A percentile compares a stretch with the other conserved stretches of the same genome.
Evolutionary conservation across 176 grass and related monocot genomes (phyloP).

Genomic region (Zea luxurians): DNA sequence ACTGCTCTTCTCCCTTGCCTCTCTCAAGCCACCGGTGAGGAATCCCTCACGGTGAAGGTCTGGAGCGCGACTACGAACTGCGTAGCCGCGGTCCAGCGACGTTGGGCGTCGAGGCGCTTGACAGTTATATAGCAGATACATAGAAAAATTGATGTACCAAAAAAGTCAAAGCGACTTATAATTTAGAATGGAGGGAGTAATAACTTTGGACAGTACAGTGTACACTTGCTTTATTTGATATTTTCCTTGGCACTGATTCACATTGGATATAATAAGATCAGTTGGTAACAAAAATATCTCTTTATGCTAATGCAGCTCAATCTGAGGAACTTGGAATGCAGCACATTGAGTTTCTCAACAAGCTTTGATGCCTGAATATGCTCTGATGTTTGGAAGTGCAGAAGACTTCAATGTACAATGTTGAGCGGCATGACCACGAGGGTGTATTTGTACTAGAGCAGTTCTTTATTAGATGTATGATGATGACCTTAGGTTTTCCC

Average conservation of each 20-base stretch:
- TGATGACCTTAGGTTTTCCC: slow-evolving; percentile 34
- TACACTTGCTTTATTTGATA: slow-evolving; percentile 10
- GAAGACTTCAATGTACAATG: background rate
- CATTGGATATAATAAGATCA: background rate
- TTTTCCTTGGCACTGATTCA: background rate
- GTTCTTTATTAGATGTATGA: slow-evolving; percentile 23
- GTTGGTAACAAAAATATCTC: slow-evolving; percentile 32
- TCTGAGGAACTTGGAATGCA: slow-evolving; percentile 88
- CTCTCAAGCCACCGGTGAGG: no score
- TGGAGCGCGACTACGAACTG: no score
- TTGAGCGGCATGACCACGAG: background rate
- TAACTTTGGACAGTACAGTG: background rate
- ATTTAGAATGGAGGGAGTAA: no score
- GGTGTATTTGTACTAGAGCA: background rate
- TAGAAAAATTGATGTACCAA: no score
- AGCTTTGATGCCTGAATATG: slow-evolving; percentile 55
- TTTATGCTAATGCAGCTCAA: slow-evolving; percentile 68
- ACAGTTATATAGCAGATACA: no score
- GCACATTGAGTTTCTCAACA: slow-evolving; percentile 76
- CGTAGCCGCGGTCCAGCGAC: no score
- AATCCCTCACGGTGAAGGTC: no score
- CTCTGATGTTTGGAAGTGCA: background rate
- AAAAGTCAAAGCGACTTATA: no score
- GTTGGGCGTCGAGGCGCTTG: no score
- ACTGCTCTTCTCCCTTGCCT: no score